phyloP scores from a whole-genome alignment of 1,284 basidiomycete species.

The Meripilus lineatus region DNA sequence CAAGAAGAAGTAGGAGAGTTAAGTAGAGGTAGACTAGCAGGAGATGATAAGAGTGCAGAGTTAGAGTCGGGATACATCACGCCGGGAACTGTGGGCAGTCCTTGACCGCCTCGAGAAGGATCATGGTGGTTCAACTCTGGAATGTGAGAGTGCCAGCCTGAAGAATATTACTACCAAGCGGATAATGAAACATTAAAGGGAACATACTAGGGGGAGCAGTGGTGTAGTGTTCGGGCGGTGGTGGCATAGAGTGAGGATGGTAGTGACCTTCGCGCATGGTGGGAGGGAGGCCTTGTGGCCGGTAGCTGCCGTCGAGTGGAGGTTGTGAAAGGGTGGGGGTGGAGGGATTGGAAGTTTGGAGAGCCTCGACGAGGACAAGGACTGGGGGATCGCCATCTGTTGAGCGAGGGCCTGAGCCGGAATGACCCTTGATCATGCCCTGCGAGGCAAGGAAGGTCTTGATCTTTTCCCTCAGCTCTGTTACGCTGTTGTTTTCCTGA shows the following conservation, averaged over 20 bases:
- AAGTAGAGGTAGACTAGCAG: constrained; percentile 30
- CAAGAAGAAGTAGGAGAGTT: constrained; percentile 35
- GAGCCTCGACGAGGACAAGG: constrained; percentile 47
- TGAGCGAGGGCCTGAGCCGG: constrained; percentile 55
- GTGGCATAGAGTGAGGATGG: constrained; percentile 22
- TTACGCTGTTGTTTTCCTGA: constrained; percentile 66
- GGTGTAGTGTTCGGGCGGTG: constrained; percentile 18
- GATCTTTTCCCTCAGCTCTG: constrained; percentile 67
- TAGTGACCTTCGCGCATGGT: constrained; percentile 36
- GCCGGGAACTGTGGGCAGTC: constrained; percentile 34
- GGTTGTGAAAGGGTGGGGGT: constrained; percentile 48
- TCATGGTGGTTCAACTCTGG: constrained; percentile 34
- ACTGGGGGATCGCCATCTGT: constrained; percentile 50
- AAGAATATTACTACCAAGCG: constrained; percentile 23
- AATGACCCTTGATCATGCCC: constrained; percentile 83
- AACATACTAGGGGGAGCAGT: constrained; percentile 27
- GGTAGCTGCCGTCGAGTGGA: constrained; percentile 39
- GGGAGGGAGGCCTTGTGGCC: constrained; percentile 33
- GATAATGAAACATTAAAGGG: constrained; percentile 16
- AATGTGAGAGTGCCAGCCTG: constrained; percentile 30
- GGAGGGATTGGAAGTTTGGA: constrained; percentile 28
- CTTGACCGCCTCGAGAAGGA: constrained; percentile 28
- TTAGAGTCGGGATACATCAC: constrained; percentile 32
- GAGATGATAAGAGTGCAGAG: constrained; percentile 29
- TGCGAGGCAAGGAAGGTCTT: constrained; percentile 72